Base-by-base conservation (phyloP, 2,329 filamentous ascomycete species). In the Colletotrichum chrysophilum region DNA sequence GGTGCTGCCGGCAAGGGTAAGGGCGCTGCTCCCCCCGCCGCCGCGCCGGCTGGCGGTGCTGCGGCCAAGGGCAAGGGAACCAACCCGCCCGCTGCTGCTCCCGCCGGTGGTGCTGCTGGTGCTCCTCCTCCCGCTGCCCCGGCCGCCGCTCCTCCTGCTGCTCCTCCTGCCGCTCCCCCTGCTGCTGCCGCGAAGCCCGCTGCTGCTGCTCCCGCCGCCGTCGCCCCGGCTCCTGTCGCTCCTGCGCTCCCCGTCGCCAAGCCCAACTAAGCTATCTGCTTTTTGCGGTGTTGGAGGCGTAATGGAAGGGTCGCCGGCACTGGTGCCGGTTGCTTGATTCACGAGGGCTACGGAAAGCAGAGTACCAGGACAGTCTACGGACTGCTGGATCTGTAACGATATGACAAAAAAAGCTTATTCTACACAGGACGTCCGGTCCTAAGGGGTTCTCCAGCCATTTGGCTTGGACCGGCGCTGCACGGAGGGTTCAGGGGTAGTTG, bases 21-120 rank as follows among this genome's bases (percentile, higher is more conserved):
- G 52, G 67, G 66, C 24, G 66, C 66, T 48, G 66, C 66, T 21
- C 66, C 58, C 4, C 66, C 66, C 28, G 67, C 71, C 2, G 68
- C 72, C 26, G 62, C 68, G 3, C 68, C 72, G 14, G 68, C 72
- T 14, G 43, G 43, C 7, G 72, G 48, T 38, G 72, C 72, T 56
- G 72, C 72, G 61, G 55, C 24, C n/a, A 74, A 74, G 67, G 71
- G 72, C 52, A 74, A 71, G 52, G 72, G 55, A 18, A 24, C 36
- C 32, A 48, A 34, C 16, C 68, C 72, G 6, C 68, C 73, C n/a
- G 62, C 68, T 7, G 71, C 56, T 10, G 66, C 71, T 28, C 65
- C 71, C 4, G 28, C 70, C 4, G 61, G 56, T 18, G 69, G 18
- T 58, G 69, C 66, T 13, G 36, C 66, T 5, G 34, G 66, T 16